Evolutionary conservation across 495 filamentous ascomycete species (phyloP).

Genomic region (Aspergillus homomorphus): DNA sequence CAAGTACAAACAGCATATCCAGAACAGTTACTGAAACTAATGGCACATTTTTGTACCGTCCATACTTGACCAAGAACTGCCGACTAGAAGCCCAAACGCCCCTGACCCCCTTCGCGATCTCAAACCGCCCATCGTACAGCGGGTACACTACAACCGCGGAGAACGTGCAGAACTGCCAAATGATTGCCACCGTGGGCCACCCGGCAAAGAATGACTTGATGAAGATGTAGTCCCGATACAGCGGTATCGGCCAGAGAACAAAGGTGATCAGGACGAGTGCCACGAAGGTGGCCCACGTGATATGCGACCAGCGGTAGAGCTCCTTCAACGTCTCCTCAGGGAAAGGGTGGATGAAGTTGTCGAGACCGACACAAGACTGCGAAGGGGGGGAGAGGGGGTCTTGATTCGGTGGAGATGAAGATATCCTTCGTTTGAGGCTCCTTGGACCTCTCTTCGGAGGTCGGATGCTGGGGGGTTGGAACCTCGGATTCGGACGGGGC

Average conservation of each 20-base stretch:
- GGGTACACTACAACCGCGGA: conserved; percentile 44
- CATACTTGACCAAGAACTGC: conserved; percentile 6
- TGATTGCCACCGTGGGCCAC: conserved; percentile 45
- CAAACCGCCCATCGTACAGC: conserved; percentile 42
- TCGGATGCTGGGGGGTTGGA: neutral
- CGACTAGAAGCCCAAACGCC: conserved; percentile 7
- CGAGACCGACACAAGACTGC: conserved; percentile 12
- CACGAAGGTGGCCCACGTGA: conserved; percentile 41
- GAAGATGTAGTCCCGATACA: conserved; percentile 45
- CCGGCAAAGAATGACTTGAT: conserved; percentile 44
- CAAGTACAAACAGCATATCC: too few relatives aligned
- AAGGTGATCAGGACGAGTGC: conserved; percentile 39
- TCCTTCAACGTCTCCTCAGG: conserved; percentile 28
- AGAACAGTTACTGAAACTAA: too few relatives aligned
- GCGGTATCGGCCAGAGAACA: conserved; percentile 42
- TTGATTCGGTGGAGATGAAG: neutral
- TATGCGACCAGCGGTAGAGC: conserved; percentile 33
- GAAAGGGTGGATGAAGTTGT: conserved; percentile 38
- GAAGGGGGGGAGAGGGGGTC: neutral
- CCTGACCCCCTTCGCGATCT: conserved; percentile 19
- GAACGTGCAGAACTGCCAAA: conserved; percentile 46
- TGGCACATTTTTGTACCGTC: too few relatives aligned
- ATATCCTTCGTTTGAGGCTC: conserved; percentile 8
- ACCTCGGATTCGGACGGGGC: too few relatives aligned
- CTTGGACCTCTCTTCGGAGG: neutral